Base-by-base conservation (phyloP, 108 stramenopile species). In the Cyclotella cryptica region DNA sequence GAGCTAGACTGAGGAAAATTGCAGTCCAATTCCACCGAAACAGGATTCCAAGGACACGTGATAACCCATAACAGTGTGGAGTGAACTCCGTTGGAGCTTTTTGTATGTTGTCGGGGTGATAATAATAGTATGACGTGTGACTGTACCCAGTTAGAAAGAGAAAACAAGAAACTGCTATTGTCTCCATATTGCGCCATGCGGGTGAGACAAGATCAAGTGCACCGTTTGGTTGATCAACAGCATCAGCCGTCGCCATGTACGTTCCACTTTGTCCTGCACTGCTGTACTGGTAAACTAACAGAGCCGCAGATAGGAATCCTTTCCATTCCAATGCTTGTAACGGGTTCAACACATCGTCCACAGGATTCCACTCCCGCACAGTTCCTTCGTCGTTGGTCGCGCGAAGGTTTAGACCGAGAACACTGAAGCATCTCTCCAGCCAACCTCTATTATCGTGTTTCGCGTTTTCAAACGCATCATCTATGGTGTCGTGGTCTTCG, bases 281-380 rank as follows among this genome's bases (percentile, higher is more conserved):
- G 74, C 85, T 88, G 72, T 90, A 88, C 65, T 93, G 91, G 69
- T 93, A 96, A 51, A 95, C 57, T 19, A 96, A 75, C 62, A 92
- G 90, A 52, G 88, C 88, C 67, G 76, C 83, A 76, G 93, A 92
- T 85, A 96, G 88, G 0, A 79, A 63, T 5, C 85, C 87, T 66
- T 95, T 96, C 96, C 93, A 96, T 68, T 96, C 96, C 59, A 93
- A 87, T 11, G 96, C 90, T 76, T 96, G 96, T 52, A 89, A 75
- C 28, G 89, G 74, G 77, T 93, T 92, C 17, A 94, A 84, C 18
- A 94, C 62, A 75, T 74, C 78, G n/a, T 73, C 53, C 26, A 75
- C 71, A 26, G 17, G 62, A 26, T 73, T 52, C 18, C n/a, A 69
- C 47, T 60, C 61, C 0, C 17, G 24, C n/a, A n/a, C n/a, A 61